phyloP scores from a whole-genome alignment of 2,329 filamentous ascomycete genomes.

The Epicoccum sorghinum region DNA sequence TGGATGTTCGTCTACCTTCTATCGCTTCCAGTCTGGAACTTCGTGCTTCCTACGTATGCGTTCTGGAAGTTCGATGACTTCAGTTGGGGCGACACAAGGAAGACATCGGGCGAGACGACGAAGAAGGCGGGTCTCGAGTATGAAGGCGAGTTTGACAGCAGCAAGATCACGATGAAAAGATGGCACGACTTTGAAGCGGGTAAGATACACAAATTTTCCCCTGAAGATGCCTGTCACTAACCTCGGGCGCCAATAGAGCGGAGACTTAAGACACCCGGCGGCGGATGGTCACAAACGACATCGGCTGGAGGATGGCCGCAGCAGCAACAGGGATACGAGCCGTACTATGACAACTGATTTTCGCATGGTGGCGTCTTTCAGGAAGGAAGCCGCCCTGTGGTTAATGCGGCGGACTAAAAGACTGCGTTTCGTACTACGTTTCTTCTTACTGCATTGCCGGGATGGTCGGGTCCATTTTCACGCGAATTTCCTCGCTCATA shows the following conservation, averaged over 20 bases:
- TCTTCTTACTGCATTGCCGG: conserved; percentile 36
- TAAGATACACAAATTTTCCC: conserved; percentile 41
- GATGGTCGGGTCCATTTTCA: conserved; percentile 17
- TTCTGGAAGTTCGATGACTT: conserved; percentile 99
- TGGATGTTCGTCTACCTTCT: conserved; percentile 98
- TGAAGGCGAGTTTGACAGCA: conserved; percentile 96
- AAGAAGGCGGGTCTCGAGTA: conserved; percentile 86
- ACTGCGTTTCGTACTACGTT: conserved; percentile 39
- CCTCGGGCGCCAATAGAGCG: conserved; percentile 46
- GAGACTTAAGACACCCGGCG: conserved; percentile 47
- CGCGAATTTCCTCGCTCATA: conserved; percentile 12
- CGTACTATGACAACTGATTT: conserved; percentile 49
- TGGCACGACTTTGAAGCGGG: conserved; percentile 92
- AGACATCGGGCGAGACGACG: conserved; percentile 87
- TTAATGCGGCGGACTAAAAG: conserved; percentile 29
- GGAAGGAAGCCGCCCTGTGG: conserved; percentile 27
- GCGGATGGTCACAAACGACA: conserved; percentile 46
- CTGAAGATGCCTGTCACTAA: conserved; percentile 35
- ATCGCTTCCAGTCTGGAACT: conserved; percentile 97
- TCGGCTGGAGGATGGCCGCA: conserved; percentile 42
- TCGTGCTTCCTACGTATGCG: conserved; percentile 88
- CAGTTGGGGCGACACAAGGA: conserved; percentile 97
- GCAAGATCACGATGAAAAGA: conserved; percentile 98
- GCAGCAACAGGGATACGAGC: conserved; percentile 46
- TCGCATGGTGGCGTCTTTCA: conserved; percentile 38